phyloP scores from a whole-genome alignment of 805 yeast genomes.

The Yamadazyma phyllophila region DNA sequence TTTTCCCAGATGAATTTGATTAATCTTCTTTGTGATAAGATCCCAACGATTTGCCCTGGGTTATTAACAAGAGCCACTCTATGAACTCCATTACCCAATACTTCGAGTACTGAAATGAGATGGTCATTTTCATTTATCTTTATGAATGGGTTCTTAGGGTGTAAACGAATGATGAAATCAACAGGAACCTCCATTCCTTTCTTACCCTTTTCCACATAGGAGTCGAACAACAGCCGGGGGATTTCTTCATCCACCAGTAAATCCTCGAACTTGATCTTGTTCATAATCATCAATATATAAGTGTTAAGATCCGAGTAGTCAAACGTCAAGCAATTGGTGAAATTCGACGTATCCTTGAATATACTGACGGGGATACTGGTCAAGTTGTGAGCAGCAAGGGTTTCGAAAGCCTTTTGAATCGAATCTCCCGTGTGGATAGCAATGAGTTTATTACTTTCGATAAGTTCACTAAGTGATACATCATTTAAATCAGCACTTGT shows the following conservation, averaged over 20 bases:
- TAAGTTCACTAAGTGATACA: constrained; percentile 66
- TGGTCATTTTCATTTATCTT: constrained; percentile 69
- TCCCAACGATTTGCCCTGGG: constrained; percentile 63
- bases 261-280: constrained; percentile 50
- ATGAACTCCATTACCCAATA: constrained; percentile 93
- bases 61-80: constrained; percentile 74
- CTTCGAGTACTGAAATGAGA: constrained; percentile 73
- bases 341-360: constrained; percentile 32
- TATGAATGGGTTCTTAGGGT: constrained; percentile 85
- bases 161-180: constrained; percentile 76
- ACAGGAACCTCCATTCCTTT: constrained; percentile 91
- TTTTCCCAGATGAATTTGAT: constrained; percentile 88
- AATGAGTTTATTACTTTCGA: constrained; percentile 75
- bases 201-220: constrained; percentile 61
- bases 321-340: constrained; percentile 71
- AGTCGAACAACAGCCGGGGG: constrained; percentile 22
- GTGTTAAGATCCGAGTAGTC: constrained; percentile 92
- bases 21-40: constrained; percentile 86
- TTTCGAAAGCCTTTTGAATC: constrained; percentile 87
- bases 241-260: constrained; percentile 30
- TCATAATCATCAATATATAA: constrained; percentile 78
- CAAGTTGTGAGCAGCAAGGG: constrained; percentile 64
- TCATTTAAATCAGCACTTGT: constrained; percentile 64
- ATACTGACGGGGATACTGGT: constrained; percentile 78
- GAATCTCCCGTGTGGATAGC: constrained; percentile 64